A percentile compares a stretch with the other conserved stretches of the same genome.
Conservation (phyloP, 352 stramenopile genomes). For the Pythium grandisporangium region DNA sequence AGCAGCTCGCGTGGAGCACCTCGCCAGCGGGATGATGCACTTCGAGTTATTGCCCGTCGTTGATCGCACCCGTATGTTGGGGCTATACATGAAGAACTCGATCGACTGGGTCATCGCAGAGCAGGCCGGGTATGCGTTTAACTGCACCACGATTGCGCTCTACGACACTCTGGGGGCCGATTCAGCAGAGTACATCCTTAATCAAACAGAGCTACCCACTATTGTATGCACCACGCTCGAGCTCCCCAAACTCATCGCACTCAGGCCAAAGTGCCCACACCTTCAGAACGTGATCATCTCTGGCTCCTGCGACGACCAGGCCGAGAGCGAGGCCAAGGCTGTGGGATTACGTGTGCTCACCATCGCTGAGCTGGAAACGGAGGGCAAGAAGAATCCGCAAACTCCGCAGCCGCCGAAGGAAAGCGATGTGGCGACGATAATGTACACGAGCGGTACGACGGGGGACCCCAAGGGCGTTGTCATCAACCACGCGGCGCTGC, state of each 20-base stretch:
- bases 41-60: slow-evolving; percentile 26
- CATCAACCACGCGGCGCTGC: slow-evolving; percentile 84
- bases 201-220: slow-evolving; percentile 60
- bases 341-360: slow-evolving; percentile 28
- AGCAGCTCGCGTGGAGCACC: slow-evolving; percentile 22
- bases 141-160: slow-evolving; percentile 37
- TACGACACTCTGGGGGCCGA: slow-evolving; percentile 77
- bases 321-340: slow-evolving; percentile 19
- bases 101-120: slow-evolving; percentile 94
- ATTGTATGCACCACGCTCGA: slow-evolving; percentile 55
- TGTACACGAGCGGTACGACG: slow-evolving; percentile 95
- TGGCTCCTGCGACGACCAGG: slow-evolving; percentile 20
- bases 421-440: slow-evolving; percentile 89
- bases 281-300: slow-evolving; percentile 39
- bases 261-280: slow-evolving; percentile 28
- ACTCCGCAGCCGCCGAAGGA: slow-evolving; percentile 18
- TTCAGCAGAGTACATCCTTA: slow-evolving; percentile 65
- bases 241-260: slow-evolving; percentile 31
- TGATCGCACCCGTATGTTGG: slow-evolving; percentile 65
- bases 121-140: slow-evolving; percentile 56
- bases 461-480: slow-evolving; percentile 94
- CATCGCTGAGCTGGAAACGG: slow-evolving; percentile 26
- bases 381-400: slow-evolving; percentile 21
- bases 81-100: slow-evolving; percentile 96
- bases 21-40: slow-evolving; percentile 34